Evolutionary conservation across 257 asterid genomes (phyloP).

Genomic region (Ilex asprella): DNA sequence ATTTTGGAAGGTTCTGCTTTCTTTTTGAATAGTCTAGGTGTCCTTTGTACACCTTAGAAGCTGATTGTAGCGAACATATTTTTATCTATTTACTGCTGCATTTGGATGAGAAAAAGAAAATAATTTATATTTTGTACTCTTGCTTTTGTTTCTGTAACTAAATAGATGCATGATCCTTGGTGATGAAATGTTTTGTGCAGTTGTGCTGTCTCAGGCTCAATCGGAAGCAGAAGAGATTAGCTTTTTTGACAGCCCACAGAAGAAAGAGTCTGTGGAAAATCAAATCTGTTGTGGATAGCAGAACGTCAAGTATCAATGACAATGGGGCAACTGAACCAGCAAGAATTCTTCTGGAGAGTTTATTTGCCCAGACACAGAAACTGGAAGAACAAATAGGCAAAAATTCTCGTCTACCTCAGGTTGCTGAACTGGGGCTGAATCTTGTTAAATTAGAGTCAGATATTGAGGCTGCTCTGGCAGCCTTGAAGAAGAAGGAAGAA

Average conservation of each 20-base stretch:
- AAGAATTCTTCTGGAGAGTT: conserved; percentile 67
- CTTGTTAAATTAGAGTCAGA: conserved; percentile 58
- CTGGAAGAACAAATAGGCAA: conserved; percentile 70
- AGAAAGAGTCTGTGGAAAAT: conserved; percentile 30
- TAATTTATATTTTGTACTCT: not conserved
- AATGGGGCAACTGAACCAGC: conserved; percentile 62
- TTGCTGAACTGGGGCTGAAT: conserved; percentile 43
- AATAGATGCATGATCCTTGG: too few species aligned
- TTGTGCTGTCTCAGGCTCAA: conserved; percentile 20
- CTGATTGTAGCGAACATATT: too few species aligned
- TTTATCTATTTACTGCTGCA: too few species aligned
- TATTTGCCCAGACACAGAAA: conserved; percentile 72
- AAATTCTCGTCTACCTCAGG: conserved; percentile 49
- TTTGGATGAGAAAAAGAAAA: too few species aligned
- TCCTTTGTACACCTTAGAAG: too few species aligned
- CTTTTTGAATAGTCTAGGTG: too few species aligned
- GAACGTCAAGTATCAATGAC: conserved; percentile 44
- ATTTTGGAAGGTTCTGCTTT: too few species aligned
- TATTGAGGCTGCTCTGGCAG: conserved; percentile 52
- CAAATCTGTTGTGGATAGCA: conserved; percentile 49
- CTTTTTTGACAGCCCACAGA: conserved; percentile 20
- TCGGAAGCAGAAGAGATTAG: conserved; percentile 38
- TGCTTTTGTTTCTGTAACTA: not conserved
- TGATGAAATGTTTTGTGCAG: conserved; percentile 30
- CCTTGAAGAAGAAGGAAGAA: conserved; percentile 78